These are phyloP conservation scores for Mucor irregularis DNA, from an alignment of 371 early-diverging fungal species.

Conservation along the genomic window DNA sequence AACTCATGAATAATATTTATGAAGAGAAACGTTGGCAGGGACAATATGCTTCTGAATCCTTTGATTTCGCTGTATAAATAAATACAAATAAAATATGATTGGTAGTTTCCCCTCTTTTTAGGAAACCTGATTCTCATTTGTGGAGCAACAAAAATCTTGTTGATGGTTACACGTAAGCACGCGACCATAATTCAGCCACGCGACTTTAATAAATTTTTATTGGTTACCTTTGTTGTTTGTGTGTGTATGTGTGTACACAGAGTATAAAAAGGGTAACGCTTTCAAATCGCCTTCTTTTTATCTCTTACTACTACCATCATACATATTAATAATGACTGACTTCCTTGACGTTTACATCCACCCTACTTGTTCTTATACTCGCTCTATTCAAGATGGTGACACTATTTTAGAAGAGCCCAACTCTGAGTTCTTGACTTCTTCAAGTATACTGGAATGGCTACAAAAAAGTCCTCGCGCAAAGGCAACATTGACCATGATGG, in stretches of 20 bases:
- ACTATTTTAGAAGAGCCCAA: conserved; percentile 31
- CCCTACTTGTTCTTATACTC: conserved; percentile 25
- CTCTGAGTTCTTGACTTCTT: conserved; percentile 14
- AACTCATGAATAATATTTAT: conserved; percentile 18
- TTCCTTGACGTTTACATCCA: conserved; percentile 14
- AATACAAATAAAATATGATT: neutral
- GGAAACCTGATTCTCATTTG: no score
- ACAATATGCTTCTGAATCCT: conserved; percentile 13
- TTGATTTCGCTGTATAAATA: neutral
- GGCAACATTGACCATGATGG: conserved; percentile 35
- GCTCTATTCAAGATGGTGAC: conserved; percentile 43
- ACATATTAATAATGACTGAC: conserved; percentile 4
- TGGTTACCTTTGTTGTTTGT: neutral
- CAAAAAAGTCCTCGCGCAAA: conserved; percentile 40
- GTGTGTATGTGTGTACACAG: conserved; percentile 2
- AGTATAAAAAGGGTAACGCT: neutral
- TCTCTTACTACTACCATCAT: neutral
- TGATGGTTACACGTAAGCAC: no score
- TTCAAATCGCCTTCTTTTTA: neutral
- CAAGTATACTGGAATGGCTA: conserved; percentile 41
- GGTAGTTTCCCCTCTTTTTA: no score
- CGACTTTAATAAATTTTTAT: no score
- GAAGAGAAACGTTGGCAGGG: conserved; percentile 16
- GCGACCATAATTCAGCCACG: no score
- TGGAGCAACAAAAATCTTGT: no score